phyloP scores from a whole-genome alignment of 2,329 filamentous ascomycete genomes.

The Grosmannia serpens region DNA sequence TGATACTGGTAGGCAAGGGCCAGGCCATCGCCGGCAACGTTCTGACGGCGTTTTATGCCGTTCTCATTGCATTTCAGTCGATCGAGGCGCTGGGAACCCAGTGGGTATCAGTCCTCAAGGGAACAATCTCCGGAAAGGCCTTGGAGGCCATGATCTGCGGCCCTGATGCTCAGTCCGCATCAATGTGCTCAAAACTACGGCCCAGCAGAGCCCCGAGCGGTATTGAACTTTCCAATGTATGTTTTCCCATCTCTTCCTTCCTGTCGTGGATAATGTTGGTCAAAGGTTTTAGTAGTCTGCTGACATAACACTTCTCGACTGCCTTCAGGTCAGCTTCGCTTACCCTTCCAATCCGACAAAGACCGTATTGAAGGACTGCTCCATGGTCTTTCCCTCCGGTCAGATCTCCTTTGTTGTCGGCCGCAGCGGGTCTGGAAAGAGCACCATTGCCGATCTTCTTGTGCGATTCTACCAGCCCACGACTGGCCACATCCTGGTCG shows the following conservation, averaged over 20 bases:
- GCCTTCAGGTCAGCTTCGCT: constrained; percentile 58
- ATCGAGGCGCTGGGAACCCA: constrained; percentile 66
- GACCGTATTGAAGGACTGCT: constrained; percentile 47
- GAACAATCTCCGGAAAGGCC: constrained; percentile 58
- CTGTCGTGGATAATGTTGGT: neutral
- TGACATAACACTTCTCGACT: neutral
- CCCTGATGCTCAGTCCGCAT: neutral
- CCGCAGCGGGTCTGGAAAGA: constrained; percentile 83
- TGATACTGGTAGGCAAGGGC: constrained; percentile 52
- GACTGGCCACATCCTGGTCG: constrained; percentile 56
- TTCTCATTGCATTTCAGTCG: constrained; percentile 63
- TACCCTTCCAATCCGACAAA: constrained; percentile 61
- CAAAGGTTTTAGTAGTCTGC: neutral
- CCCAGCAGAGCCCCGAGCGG: neutral
- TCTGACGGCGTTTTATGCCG: constrained; percentile 76
- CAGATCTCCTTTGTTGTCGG: constrained; percentile 74
- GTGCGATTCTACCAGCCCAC: constrained; percentile 62
- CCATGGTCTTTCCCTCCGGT: constrained; percentile 59
- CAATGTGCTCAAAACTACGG: neutral
- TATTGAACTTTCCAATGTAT: neutral
- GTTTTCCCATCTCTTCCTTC: neutral
- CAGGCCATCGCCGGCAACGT: constrained; percentile 52
- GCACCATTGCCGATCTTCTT: constrained; percentile 71
- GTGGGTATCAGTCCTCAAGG: constrained; percentile 67
- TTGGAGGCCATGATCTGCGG: constrained; percentile 25